Percentiles rank a stretch among this genome's conserved stretches.
Evolutionary conservation across 2,329 filamentous ascomycete species (phyloP).

Genomic region (Cladophialophora yegresii): DNA sequence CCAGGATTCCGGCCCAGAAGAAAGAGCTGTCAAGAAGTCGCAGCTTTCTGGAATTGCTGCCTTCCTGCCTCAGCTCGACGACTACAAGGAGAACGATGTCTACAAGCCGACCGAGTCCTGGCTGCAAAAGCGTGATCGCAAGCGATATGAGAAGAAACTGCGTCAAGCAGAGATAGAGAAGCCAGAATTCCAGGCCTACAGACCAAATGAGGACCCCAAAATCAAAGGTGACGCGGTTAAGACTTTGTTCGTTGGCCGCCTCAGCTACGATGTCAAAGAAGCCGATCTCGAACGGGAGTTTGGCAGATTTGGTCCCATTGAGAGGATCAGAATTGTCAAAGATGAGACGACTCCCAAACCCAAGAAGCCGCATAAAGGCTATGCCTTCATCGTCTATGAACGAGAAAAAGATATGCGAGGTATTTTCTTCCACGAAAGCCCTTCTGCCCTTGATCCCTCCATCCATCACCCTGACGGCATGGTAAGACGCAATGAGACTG

Average conservation of each 20-base stretch:
- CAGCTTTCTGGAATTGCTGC: slow-evolving; percentile 71
- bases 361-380: slow-evolving; percentile 80
- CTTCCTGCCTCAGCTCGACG: slow-evolving; percentile 71
- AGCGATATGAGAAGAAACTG: slow-evolving; percentile 76
- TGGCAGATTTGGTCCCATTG: slow-evolving; percentile 87
- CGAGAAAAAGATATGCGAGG: slow-evolving; percentile 99
- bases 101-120: slow-evolving; percentile 88
- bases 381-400: slow-evolving; percentile 96
- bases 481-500: slow-evolving; percentile 41
- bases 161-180: slow-evolving; percentile 61
- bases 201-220: slow-evolving; percentile 81
- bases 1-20: slow-evolving; percentile 77
- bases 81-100: slow-evolving; percentile 75
- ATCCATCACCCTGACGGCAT: slow-evolving; percentile 23
- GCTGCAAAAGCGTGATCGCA: slow-evolving; percentile 82
- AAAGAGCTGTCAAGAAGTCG: slow-evolving; percentile 66
- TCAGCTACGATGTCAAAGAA: slow-evolving; percentile 86
- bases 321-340: slow-evolving; percentile 85
- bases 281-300: slow-evolving; percentile 93
- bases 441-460: slow-evolving; percentile 37
- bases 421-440: slow-evolving; percentile 58
- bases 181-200: slow-evolving; percentile 68
- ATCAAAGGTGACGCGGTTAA: slow-evolving; percentile 92
- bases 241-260: slow-evolving; percentile 85
- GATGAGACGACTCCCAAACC: slow-evolving; percentile 78